These are phyloP conservation scores for Metarhizium sp. DNA, from an alignment of 2,329 filamentous ascomycete genomes.

Conservation along the genomic window DNA sequence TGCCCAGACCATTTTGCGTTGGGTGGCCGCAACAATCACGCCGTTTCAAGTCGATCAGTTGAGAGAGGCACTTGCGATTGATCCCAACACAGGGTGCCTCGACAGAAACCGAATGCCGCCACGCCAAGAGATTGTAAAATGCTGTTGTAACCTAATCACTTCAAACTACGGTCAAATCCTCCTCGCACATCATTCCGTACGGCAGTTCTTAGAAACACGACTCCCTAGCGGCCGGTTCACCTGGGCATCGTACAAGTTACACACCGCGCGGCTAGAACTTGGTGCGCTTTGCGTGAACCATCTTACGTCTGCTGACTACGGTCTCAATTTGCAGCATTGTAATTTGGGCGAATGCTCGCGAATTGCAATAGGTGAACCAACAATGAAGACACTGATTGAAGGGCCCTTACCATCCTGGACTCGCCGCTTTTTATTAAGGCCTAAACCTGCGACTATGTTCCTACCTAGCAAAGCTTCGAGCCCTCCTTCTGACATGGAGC, in stretches of 20 bases:
- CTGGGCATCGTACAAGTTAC: neutral
- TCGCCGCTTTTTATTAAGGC: neutral
- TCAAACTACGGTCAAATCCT: neutral
- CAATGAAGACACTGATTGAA: neutral
- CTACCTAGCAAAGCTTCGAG: no score
- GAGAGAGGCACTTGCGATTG: conserved; percentile 1
- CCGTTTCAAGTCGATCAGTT: neutral
- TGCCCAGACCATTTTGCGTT: neutral
- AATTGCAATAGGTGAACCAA: neutral
- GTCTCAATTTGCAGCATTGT: neutral
- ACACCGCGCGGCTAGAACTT: neutral
- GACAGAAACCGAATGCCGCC: neutral
- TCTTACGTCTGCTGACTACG: neutral
- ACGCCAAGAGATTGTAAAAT: neutral
- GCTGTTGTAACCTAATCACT: neutral
- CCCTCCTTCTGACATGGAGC: neutral
- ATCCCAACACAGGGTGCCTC: neutral
- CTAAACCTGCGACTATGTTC: neutral
- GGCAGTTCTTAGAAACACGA: neutral
- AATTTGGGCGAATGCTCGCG: neutral
- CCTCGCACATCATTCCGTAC: neutral
- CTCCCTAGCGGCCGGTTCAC: neutral
- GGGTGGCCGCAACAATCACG: neutral
- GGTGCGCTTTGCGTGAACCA: neutral
- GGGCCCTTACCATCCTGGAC: neutral